Evolutionary conservation across 2,329 filamentous ascomycete genomes (phyloP).

Genomic region (Pseudogymnoascus sp.): DNA sequence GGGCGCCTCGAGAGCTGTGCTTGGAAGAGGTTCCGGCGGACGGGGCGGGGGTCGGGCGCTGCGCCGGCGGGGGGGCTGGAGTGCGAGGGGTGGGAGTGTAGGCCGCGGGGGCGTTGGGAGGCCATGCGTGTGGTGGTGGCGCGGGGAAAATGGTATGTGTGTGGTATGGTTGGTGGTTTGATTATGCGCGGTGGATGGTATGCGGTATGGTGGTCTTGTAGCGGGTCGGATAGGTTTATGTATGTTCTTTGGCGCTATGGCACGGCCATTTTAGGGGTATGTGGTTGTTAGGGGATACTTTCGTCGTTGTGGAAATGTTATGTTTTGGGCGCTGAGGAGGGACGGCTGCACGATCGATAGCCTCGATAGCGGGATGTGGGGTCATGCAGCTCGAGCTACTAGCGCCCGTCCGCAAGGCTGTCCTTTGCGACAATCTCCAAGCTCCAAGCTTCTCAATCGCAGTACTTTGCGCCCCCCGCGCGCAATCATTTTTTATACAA

Average conservation of each 20-base stretch:
- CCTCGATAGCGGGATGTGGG: not conserved
- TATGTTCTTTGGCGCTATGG: not conserved
- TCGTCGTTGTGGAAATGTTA: not conserved
- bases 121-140: not conserved
- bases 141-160: not conserved
- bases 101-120: not conserved
- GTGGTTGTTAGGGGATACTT: not conserved
- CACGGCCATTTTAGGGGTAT: not conserved
- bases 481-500: not conserved
- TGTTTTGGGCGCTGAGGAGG: not conserved
- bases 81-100: constrained; percentile 12
- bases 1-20: not conserved
- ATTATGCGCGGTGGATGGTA: not conserved
- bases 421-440: not conserved
- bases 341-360: not conserved
- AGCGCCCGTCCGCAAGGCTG: not conserved
- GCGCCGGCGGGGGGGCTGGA: constrained; percentile 12
- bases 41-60: not conserved
- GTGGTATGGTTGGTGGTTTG: no score
- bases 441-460: not conserved
- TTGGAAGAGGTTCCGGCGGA: not conserved
- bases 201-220: not conserved
- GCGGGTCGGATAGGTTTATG: not conserved
- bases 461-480: no score
- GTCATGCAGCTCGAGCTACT: not conserved